Conservation (phyloP, 192 early-diverging fungal genomes). For the Umbelopsis sp. region DNA sequence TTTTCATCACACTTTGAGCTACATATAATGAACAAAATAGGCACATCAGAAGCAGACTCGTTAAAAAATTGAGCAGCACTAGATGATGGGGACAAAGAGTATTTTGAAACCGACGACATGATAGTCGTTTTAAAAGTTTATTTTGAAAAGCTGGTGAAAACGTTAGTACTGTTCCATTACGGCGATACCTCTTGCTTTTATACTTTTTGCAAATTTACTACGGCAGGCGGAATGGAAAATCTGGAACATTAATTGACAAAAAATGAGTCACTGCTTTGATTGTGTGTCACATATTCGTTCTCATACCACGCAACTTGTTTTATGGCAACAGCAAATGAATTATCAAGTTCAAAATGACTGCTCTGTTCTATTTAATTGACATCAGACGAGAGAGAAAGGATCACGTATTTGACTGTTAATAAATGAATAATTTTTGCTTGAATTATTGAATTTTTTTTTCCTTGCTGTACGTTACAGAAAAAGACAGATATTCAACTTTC, state of each 20-base stretch:
- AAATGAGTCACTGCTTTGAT: not conserved
- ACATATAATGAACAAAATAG: not conserved
- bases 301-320: not conserved
- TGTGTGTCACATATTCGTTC: not conserved
- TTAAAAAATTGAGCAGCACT: not conserved
- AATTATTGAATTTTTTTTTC: too few species aligned
- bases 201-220: not conserved
- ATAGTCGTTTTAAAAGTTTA: slow-evolving; percentile 15
- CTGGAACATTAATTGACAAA: not conserved
- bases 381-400: too few species aligned
- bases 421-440: too few species aligned
- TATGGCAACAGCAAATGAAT: too few species aligned
- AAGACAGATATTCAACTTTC: too few species aligned
- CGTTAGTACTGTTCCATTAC: too few species aligned
- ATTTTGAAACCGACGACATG: slow-evolving; percentile 20
- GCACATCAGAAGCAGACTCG: slow-evolving; percentile 12
- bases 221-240: not conserved
- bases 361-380: too few species aligned
- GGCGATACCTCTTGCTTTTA: not conserved
- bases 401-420: too few species aligned
- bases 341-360: too few species aligned
- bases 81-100: slow-evolving; percentile 18
- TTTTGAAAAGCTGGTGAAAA: slow-evolving; percentile 2
- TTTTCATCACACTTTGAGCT: not conserved
- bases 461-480: too few species aligned